These are phyloP conservation scores for Botrytis squamosa DNA, from an alignment of 2,329 filamentous ascomycete genomes.

Conservation along the genomic window DNA sequence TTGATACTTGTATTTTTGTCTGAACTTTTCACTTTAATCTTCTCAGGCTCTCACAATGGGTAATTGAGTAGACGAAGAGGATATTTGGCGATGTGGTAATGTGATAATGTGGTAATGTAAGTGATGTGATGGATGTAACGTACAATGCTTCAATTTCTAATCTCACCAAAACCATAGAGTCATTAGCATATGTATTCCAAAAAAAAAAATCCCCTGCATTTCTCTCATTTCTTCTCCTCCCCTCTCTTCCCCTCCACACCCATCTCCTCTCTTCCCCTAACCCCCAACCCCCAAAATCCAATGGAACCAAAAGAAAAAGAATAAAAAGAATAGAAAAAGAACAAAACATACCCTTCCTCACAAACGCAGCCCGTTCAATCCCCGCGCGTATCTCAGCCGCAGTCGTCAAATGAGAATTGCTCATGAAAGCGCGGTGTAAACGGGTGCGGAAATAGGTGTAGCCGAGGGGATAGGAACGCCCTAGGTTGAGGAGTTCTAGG, in stretches of 20 bases:
- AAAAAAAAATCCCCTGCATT: not conserved
- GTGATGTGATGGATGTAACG: constrained; percentile 43
- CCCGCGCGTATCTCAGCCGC: constrained; percentile 73
- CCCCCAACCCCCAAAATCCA: rapidly evolving
- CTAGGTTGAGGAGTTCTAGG: constrained; percentile 78
- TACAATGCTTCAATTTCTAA: constrained; percentile 89
- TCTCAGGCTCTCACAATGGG: not conserved
- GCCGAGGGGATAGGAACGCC: constrained; percentile 82
- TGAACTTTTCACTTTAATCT: not conserved
- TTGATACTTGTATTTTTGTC: not conserved
- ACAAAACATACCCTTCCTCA: constrained; percentile 72
- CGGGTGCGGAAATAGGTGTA: constrained; percentile 78
- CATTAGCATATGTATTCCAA: constrained; percentile 7
- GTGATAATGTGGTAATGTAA: not conserved
- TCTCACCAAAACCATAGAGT: not conserved
- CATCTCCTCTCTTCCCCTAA: not conserved
- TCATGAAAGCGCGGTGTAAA: constrained; percentile 81
- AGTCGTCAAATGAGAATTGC: constrained; percentile 67
- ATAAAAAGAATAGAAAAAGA: too few relatives aligned
- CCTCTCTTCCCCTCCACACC: not conserved
- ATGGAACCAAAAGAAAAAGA: too few relatives aligned
- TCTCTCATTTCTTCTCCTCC: too few relatives aligned
- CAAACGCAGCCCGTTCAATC: constrained; percentile 78
- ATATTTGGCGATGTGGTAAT: not conserved
- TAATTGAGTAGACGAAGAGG: not conserved